Base-by-base conservation (phyloP, 192 early-diverging fungal species). In the Linderina pennispora region DNA sequence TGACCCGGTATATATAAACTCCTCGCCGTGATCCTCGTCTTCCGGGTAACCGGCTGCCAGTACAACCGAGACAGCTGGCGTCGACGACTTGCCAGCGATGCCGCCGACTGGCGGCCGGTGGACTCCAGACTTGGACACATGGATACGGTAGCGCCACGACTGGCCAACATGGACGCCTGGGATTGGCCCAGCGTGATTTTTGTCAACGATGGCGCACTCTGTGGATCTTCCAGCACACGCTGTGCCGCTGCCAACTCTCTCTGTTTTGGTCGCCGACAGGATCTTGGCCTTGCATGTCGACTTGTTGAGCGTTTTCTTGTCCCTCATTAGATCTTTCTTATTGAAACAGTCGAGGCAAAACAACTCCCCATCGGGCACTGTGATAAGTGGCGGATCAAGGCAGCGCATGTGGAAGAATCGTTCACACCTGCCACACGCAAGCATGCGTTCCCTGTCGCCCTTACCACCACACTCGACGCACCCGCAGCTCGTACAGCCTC, bases 1-100 rank as follows among this genome's bases (percentile, higher is more conserved):
- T 14, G 70, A 77, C 0, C 86, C 85, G 1, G 85, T 84, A 45
- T 85, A 87, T 1, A 65, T 65, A 45, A 89, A 89, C 37, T 75
- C 66, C 0, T 75, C 71, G 1, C 86, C 85, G 16, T 75, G 46
- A 32, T 89, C 86, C 3, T 55, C 60, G 41, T 87, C 85, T 21
- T 83, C 80, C 0, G 72, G 68, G 43, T 85, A 86, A 8, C 83
- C 84, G 14, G 70, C 76, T 0, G 78, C 69, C 6, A 89, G 55
- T 8, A 81, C 78, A 36, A 86, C 53, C 2, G 84, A 86, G 3
- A 74, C 66, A 0, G 83, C 78, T 0, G 84, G 80, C 9, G 24
- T 55, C 0, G 42, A 44, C 2, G 78, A 52, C 5, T 54, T 40
- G 0, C 85, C 85, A 22, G 76, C 59, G 31, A 88, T 86, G 5